These are phyloP conservation scores for Lumnitzera racemosa DNA, from an alignment of 345 rosid species.

Conservation along the genomic window DNA sequence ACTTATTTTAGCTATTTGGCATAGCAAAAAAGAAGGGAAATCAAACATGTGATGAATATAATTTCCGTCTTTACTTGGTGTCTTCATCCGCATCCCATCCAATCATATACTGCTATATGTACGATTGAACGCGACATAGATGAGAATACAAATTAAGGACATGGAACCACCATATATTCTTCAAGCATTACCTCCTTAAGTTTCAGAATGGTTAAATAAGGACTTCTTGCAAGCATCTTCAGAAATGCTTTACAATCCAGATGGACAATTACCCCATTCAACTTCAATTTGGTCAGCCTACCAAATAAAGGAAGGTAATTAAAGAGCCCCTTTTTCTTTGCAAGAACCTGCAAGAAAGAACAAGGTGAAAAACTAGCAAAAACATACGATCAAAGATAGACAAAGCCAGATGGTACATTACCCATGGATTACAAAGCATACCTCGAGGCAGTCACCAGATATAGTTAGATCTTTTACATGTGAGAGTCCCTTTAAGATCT, in stretches of 20 bases:
- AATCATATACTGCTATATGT: too few species aligned
- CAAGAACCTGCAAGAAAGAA: neutral
- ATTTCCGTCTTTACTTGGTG: too few species aligned
- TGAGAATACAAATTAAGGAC: too few species aligned
- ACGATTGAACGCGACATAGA: too few species aligned
- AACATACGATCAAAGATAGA: neutral
- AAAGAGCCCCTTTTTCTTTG: neutral
- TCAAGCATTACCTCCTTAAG: neutral
- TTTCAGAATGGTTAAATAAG: neutral
- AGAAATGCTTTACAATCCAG: neutral
- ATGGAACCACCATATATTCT: too few species aligned
- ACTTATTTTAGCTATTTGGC: neutral
- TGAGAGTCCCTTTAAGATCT: neutral
- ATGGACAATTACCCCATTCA: neutral
- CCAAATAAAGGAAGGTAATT: neutral
- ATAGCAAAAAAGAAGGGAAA: neutral
- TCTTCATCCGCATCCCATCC: too few species aligned
- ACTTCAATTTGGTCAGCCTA: neutral
- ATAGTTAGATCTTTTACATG: neutral
- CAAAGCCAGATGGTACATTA: neutral
- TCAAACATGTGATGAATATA: too few species aligned
- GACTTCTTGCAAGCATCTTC: conserved; percentile 1
- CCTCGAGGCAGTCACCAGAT: neutral
- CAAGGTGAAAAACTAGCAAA: neutral
- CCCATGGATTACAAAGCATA: neutral